Evolutionary conservation across 495 filamentous ascomycete genomes (phyloP).

Genomic region (Penicillium odoratum): DNA sequence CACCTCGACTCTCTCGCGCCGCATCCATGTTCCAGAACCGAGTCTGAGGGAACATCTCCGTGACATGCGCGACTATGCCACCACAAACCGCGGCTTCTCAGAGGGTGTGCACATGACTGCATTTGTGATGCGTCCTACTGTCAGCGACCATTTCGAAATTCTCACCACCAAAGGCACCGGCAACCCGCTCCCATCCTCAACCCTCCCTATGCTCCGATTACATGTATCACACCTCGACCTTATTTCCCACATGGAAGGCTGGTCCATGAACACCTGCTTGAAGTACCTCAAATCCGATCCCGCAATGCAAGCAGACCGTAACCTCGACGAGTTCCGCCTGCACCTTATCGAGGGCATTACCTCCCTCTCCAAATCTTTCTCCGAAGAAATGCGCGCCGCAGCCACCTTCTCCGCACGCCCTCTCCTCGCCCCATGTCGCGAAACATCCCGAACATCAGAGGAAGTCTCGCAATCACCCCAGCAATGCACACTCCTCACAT

Average conservation of each 20-base stretch:
- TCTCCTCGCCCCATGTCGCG: constrained; percentile 46
- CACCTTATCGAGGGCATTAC: constrained; percentile 42
- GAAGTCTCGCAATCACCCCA: constrained; percentile 16
- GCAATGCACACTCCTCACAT: constrained; percentile 46
- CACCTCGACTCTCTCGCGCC: constrained; percentile 61
- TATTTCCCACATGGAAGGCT: constrained; percentile 57
- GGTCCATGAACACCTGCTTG: constrained; percentile 52
- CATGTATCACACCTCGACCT: constrained; percentile 58
- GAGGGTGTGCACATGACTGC: constrained; percentile 74
- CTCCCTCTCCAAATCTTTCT: constrained; percentile 42
- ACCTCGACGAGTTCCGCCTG: constrained; percentile 40
- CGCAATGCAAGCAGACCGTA: constrained; percentile 30
- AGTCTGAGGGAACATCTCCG: constrained; percentile 56
- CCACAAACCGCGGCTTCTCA: constrained; percentile 49
- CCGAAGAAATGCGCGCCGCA: constrained; percentile 45
- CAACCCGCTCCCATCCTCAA: constrained; percentile 67
- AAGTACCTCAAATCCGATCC: constrained; percentile 43
- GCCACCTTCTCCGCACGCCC: constrained; percentile 51
- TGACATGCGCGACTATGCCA: constrained; percentile 61
- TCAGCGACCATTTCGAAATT: constrained; percentile 71
- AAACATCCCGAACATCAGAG: constrained; percentile 19
- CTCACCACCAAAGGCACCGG: constrained; percentile 63
- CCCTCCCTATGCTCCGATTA: constrained; percentile 57
- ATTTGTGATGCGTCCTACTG: constrained; percentile 69
- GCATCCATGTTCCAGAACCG: constrained; percentile 65